Evolutionary conservation across 192 early-diverging fungal genomes (phyloP).

Genomic region (Martensiomyces pterosporus): DNA sequence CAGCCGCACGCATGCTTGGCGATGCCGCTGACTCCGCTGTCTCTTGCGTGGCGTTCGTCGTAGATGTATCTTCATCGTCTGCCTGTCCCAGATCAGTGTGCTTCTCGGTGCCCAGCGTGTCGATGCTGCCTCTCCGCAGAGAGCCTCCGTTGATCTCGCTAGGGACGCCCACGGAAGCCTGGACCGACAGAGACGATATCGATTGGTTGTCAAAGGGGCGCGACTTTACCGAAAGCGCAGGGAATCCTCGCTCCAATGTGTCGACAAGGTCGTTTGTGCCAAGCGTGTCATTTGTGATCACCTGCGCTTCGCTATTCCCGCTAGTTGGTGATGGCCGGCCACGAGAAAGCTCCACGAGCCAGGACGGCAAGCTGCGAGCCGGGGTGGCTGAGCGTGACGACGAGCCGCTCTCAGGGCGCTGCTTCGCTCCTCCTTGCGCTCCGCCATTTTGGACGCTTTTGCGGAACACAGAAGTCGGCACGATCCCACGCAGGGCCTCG

Average conservation of each 20-base stretch:
- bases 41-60: background rate
- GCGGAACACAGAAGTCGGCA: conserved; percentile 49
- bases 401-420: conserved; percentile 14
- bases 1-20: background rate
- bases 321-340: conserved; percentile 17
- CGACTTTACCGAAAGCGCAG: conserved; percentile 19
- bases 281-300: conserved; percentile 19
- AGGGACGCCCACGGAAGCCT: conserved; percentile 35
- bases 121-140: conserved; percentile 16
- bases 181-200: conserved; percentile 42
- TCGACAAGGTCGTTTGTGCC: conserved; percentile 36
- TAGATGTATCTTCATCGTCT: background rate
- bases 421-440: conserved; percentile 9
- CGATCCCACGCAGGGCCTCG: conserved; percentile 46
- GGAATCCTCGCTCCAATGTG: conserved; percentile 39
- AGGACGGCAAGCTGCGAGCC: conserved; percentile 39
- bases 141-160: conserved; percentile 28
- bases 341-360: conserved; percentile 47
- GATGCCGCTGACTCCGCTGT: conserved; percentile 1
- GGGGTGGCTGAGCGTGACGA: conserved; percentile 39
- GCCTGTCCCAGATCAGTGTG: conserved; percentile 1
- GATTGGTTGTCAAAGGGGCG: conserved; percentile 31
- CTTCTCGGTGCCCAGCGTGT: conserved; percentile 8
- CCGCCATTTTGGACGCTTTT: conserved; percentile 33
- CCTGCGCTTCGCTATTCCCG: background rate